Conservation (phyloP, 2,329 filamentous ascomycete genomes). For the Daldinia sp. region DNA sequence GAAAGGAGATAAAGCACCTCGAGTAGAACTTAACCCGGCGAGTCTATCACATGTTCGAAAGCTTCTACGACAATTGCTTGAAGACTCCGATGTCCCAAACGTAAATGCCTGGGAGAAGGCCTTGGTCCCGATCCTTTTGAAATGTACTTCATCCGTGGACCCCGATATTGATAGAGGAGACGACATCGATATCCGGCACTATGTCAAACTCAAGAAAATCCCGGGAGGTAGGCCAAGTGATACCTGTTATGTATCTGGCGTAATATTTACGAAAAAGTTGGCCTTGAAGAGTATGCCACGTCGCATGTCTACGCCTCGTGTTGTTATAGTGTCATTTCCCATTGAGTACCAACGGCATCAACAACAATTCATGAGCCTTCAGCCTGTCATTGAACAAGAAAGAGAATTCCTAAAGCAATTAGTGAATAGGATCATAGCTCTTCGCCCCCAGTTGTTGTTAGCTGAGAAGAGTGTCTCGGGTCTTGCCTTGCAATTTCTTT, state of each 20-base stretch:
- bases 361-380: conserved; percentile 96
- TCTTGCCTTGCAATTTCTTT: conserved; percentile 86
- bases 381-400: conserved; percentile 96
- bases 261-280: conserved; percentile 97
- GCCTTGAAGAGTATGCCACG: conserved; percentile 96
- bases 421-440: conserved; percentile 88
- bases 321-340: conserved; percentile 92
- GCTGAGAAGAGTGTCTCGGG: conserved; percentile 94
- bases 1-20: conserved; percentile 77
- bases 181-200: conserved; percentile 96
- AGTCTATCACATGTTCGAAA: conserved; percentile 90
- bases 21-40: conserved; percentile 86
- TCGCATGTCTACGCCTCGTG: conserved; percentile 83
- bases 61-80: conserved; percentile 84
- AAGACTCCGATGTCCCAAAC: conserved; percentile 80
- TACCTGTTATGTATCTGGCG: conserved; percentile 94
- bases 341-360: conserved; percentile 96
- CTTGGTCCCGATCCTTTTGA: conserved; percentile 87
- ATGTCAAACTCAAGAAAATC: conserved; percentile 97
- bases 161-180: conserved; percentile 91
- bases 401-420: conserved; percentile 92
- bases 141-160: conserved; percentile 93
- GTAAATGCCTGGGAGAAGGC: conserved; percentile 87
- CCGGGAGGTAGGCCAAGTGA: conserved; percentile 90
- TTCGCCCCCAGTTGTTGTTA: conserved; percentile 87